phyloP scores from a whole-genome alignment of 2,329 filamentous ascomycete genomes.

The Onygena corvina region DNA sequence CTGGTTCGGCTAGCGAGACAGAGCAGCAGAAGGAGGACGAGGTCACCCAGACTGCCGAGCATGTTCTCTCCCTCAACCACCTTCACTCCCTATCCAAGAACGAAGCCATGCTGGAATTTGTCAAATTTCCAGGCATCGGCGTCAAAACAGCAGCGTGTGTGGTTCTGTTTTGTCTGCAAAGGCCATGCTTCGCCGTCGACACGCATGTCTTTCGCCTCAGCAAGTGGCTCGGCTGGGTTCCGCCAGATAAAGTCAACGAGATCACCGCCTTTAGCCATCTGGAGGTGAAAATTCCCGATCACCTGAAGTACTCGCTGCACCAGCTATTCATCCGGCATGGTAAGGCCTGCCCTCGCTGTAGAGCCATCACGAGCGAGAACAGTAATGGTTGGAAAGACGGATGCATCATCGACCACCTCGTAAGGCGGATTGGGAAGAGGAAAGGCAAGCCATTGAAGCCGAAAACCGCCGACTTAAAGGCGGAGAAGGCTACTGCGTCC shows the following conservation, averaged over 20 bases:
- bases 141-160: conserved; percentile 57
- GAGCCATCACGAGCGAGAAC: conserved; percentile 48
- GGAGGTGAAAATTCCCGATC: conserved; percentile 49
- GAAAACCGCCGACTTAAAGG: not conserved
- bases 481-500: not conserved
- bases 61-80: conserved; percentile 54
- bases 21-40: conserved; percentile 40
- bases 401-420: conserved; percentile 53
- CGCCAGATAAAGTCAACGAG: conserved; percentile 36
- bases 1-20: conserved; percentile 10
- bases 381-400: conserved; percentile 52
- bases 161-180: conserved; percentile 51
- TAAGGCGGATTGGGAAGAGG: conserved; percentile 45
- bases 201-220: conserved; percentile 54
- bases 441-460: conserved; percentile 19
- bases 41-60: conserved; percentile 44
- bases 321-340: conserved; percentile 51
- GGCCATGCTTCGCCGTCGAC: conserved; percentile 53
- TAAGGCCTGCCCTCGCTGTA: conserved; percentile 48
- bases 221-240: conserved; percentile 52
- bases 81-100: conserved; percentile 44
- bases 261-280: conserved; percentile 47
- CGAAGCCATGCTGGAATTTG: conserved; percentile 46
- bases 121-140: conserved; percentile 51
- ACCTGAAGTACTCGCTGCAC: conserved; percentile 52